Evolutionary conservation across 2,329 filamentous ascomycete species (phyloP).

Genomic region (Neurospora sp.): DNA sequence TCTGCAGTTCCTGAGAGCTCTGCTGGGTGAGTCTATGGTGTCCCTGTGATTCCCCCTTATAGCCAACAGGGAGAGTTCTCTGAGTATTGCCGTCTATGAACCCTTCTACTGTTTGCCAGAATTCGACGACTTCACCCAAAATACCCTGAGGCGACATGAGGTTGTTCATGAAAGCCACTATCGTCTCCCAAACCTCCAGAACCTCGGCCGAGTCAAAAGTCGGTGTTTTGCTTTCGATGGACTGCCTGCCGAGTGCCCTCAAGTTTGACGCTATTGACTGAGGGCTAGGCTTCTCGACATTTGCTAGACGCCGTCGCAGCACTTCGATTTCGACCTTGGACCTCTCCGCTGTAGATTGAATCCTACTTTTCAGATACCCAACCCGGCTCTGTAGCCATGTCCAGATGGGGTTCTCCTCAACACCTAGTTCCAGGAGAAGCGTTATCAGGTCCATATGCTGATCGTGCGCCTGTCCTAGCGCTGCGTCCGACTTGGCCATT

Average conservation of each 20-base stretch:
- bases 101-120: conserved; percentile 84
- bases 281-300: conserved; percentile 59
- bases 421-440: conserved; percentile 82
- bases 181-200: conserved; percentile 87
- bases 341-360: conserved; percentile 71
- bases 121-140: conserved; percentile 81
- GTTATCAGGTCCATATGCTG: conserved; percentile 85
- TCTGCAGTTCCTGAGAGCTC: conserved; percentile 62
- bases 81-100: conserved; percentile 86
- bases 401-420: conserved; percentile 94
- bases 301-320: conserved; percentile 69
- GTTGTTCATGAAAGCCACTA: conserved; percentile 61
- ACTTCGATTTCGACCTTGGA: conserved; percentile 89
- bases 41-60: conserved; percentile 68
- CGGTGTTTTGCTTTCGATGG: conserved; percentile 48
- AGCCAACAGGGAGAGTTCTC: conserved; percentile 65
- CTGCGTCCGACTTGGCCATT: conserved; percentile 38
- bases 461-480: conserved; percentile 54
- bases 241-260: conserved; percentile 60
- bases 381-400: conserved; percentile 87
- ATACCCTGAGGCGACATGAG: conserved; percentile 73
- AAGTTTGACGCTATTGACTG: conserved; percentile 67
- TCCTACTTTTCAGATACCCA: conserved; percentile 80
- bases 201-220: conserved; percentile 72
- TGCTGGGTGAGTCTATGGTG: conserved; percentile 73